phyloP scores from a whole-genome alignment of 2,329 filamentous ascomycete species.

The Pezicula radicicola region DNA sequence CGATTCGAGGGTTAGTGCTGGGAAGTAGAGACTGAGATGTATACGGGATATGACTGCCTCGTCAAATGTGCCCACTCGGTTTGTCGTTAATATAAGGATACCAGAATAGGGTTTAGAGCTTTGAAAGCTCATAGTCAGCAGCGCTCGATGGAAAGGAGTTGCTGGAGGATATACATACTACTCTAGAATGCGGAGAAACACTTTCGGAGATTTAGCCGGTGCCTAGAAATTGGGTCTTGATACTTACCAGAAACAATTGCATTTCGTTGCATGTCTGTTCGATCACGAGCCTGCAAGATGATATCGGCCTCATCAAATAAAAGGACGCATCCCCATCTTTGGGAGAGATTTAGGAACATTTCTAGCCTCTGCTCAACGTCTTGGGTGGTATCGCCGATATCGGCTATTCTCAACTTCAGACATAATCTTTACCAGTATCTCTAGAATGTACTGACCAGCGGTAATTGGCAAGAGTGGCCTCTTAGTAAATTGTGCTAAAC shows the following conservation, averaged over 20 bases:
- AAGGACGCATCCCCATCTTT: slow-evolving; percentile 49
- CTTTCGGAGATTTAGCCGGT: no score
- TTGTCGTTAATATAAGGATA: no score
- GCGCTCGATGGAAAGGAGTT: no score
- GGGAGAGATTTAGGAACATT: slow-evolving; percentile 5
- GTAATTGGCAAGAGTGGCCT: not conserved
- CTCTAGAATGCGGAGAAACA: no score
- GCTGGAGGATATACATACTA: no score
- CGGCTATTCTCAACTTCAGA: not conserved
- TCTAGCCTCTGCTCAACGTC: not conserved
- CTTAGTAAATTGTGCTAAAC: not conserved
- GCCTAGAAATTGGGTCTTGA: no score
- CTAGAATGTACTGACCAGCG: not conserved
- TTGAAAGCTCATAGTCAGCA: no score
- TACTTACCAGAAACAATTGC: not conserved
- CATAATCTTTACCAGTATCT: not conserved
- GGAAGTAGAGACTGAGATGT: no score
- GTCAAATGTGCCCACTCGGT: no score
- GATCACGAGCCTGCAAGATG: slow-evolving; percentile 32
- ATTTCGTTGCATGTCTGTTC: not conserved
- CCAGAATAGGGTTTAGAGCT: no score
- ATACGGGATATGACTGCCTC: no score
- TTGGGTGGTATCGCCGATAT: not conserved
- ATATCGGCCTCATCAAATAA: slow-evolving; percentile 69
- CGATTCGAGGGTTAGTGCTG: no score